These are phyloP conservation scores for Solanum hybrid DNA, from an alignment of 305 asterid genomes.

Conservation along the genomic window DNA sequence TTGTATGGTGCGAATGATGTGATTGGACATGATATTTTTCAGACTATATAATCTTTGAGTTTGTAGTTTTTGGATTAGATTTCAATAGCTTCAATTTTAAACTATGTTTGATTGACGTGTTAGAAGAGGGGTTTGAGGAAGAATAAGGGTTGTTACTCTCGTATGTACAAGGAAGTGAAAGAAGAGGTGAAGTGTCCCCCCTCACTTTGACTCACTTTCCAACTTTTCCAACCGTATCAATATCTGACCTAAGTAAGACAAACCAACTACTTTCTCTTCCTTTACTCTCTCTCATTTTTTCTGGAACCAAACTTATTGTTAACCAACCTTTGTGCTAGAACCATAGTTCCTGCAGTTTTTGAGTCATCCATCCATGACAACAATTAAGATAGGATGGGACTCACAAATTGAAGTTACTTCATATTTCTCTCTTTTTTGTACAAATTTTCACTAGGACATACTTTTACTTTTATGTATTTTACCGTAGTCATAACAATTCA, in stretches of 20 bases:
- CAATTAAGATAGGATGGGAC: neutral
- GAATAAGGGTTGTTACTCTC: neutral
- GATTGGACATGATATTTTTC: neutral
- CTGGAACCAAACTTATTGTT: neutral
- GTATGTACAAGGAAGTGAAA: neutral
- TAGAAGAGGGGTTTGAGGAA: neutral
- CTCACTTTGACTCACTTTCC: neutral
- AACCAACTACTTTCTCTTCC: neutral
- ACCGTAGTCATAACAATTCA: neutral
- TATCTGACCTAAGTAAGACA: neutral
- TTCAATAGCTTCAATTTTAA: neutral
- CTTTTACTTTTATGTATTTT: neutral
- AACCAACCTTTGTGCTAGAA: neutral
- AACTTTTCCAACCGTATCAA: neutral
- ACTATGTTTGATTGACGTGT: neutral
- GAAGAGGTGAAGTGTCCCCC: neutral
- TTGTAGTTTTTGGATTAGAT: neutral
- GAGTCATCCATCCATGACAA: neutral
- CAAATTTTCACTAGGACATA: neutral
- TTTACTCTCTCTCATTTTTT: neutral
- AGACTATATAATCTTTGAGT: neutral
- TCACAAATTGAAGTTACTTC: neutral
- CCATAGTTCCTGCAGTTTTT: neutral
- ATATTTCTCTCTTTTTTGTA: neutral
- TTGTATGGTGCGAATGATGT: neutral